Percentiles rank a stretch among this genome's conserved stretches.
phyloP scores from a whole-genome alignment of 371 early-diverging fungal genomes.

The Vairimorpha necatrix region DNA sequence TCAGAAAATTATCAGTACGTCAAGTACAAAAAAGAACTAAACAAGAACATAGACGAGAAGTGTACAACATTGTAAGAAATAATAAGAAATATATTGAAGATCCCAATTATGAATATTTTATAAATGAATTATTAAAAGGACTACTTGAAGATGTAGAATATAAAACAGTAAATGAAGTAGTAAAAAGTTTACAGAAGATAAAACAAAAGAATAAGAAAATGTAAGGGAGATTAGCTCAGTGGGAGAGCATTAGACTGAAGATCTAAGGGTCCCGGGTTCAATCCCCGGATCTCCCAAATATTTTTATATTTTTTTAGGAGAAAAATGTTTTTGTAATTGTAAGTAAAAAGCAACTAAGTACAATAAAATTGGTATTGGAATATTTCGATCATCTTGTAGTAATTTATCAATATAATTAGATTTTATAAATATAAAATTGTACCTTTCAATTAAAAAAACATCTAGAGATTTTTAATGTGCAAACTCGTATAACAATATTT shows the following conservation, averaged over 20 bases:
- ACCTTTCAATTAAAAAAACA: too few species aligned
- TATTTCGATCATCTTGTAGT: too few species aligned
- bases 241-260: constrained; percentile 64
- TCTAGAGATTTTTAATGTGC: too few species aligned
- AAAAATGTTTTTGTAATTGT: too few species aligned
- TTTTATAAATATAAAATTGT: too few species aligned
- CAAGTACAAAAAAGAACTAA: constrained; percentile 5
- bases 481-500: too few species aligned
- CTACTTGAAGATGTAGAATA: not conserved
- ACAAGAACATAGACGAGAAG: constrained; percentile 16
- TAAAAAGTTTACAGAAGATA: not conserved
- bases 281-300: constrained; percentile 60
- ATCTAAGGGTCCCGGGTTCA: constrained; percentile 62
- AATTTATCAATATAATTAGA: too few species aligned
- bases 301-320: too few species aligned
- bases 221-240: constrained; percentile 59
- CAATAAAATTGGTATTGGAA: too few species aligned
- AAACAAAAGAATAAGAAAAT: not conserved
- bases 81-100: constrained; percentile 7
- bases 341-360: too few species aligned
- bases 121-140: not conserved
- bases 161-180: not conserved
- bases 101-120: not conserved
- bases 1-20: not conserved
- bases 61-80: not conserved